phyloP scores from a whole-genome alignment of 2,329 filamentous ascomycete species.

The Gnomoniopsis smithogilvyi region DNA sequence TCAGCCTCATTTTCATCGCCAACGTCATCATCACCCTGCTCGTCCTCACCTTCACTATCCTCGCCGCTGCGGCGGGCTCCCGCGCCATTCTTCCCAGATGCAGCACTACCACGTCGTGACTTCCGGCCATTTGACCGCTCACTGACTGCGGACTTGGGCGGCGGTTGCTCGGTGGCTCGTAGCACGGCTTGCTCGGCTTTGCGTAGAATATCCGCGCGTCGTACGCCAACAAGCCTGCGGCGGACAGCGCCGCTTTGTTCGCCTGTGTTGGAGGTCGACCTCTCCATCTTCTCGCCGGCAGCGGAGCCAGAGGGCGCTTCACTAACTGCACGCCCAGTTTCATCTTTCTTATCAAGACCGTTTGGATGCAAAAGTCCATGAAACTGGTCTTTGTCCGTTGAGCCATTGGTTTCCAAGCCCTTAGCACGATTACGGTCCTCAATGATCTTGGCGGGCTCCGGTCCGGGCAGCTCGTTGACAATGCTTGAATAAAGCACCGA shows the following conservation, averaged over 20 bases:
- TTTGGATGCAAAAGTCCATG: constrained; percentile 21
- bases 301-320: constrained; percentile 21
- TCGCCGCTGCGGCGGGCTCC: constrained; percentile 32
- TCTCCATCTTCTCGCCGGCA: constrained; percentile 35
- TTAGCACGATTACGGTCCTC: constrained; percentile 38
- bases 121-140: constrained; percentile 31
- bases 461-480: constrained; percentile 54
- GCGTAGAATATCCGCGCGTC: constrained; percentile 56
- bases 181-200: constrained; percentile 59
- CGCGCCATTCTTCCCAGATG: constrained; percentile 36
- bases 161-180: constrained; percentile 44
- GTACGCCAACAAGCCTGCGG: constrained; percentile 41
- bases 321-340: constrained; percentile 10
- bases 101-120: constrained; percentile 48
- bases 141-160: constrained; percentile 34
- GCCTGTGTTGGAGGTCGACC: constrained; percentile 29
- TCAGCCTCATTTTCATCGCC: constrained; percentile 30
- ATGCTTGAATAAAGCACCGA: constrained; percentile 70
- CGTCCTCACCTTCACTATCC: constrained; percentile 21
- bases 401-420: constrained; percentile 36
- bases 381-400: constrained; percentile 26
- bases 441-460: constrained; percentile 43
- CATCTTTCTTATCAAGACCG: constrained; percentile 18
- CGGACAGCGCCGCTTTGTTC: constrained; percentile 32
- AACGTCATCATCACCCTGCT: constrained; percentile 42